These are phyloP conservation scores for Pseudogymnoascus sp. DNA, from an alignment of 2,329 filamentous ascomycete species.

Conservation along the genomic window DNA sequence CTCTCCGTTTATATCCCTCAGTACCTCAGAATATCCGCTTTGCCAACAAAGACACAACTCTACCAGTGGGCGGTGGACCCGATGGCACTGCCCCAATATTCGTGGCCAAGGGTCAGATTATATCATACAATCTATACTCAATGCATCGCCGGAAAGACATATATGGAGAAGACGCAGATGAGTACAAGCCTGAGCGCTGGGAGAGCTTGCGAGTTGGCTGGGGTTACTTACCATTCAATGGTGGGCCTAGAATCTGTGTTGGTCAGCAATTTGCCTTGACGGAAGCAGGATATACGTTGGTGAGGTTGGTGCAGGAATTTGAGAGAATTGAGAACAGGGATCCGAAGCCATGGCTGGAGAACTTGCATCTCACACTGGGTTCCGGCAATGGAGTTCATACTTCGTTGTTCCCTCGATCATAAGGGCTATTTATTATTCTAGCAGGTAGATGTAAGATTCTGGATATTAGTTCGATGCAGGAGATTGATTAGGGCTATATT, in stretches of 20 bases:
- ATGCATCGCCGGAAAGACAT: conserved; percentile 29
- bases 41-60: conserved; percentile 38
- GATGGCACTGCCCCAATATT: conserved; percentile 29
- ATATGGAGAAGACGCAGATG: conserved; percentile 29
- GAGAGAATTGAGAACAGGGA: conserved; percentile 25
- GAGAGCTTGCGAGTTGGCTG: conserved; percentile 35
- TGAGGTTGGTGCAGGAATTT: conserved; percentile 30
- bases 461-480: neutral
- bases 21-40: conserved; percentile 46
- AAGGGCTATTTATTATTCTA: neutral
- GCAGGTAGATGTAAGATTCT: neutral
- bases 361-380: conserved; percentile 18
- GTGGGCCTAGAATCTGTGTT: conserved; percentile 32
- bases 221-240: conserved; percentile 33
- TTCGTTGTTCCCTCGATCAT: conserved; percentile 8
- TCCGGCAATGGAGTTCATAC: conserved; percentile 20
- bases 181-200: conserved; percentile 32
- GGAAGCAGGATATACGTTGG: conserved; percentile 30
- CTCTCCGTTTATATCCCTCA: conserved; percentile 46
- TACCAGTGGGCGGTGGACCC: conserved; percentile 31
- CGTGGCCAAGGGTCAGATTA: conserved; percentile 23
- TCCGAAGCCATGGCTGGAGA: conserved; percentile 18
- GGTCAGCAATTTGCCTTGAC: conserved; percentile 32
- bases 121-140: conserved; percentile 23
- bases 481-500: neutral